phyloP scores from a whole-genome alignment of 1,284 basidiomycete species.

The Chalciporus sp. region DNA sequence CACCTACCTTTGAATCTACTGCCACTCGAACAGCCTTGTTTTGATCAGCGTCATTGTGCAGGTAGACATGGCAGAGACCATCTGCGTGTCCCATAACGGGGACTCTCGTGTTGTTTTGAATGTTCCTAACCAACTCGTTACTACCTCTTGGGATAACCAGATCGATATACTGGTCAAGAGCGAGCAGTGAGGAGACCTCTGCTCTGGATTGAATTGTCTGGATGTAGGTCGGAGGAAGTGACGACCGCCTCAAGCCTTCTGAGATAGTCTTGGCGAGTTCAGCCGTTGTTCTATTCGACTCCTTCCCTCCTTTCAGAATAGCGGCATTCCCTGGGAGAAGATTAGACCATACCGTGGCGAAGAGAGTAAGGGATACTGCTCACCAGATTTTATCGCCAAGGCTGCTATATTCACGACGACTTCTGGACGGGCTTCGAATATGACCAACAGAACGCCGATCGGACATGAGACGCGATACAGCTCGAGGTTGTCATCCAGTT shows the following conservation, averaged over 20 bases:
- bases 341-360: conserved; percentile 5
- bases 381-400: conserved; percentile 95
- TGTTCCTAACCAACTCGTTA: conserved; percentile 86
- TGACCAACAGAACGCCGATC: conserved; percentile 94
- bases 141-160: conserved; percentile 96
- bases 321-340: conserved; percentile 79
- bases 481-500: conserved; percentile 85
- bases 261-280: conserved; percentile 83
- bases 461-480: conserved; percentile 95
- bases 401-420: conserved; percentile 98
- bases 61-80: conserved; percentile 87
- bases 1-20: conserved; percentile 87
- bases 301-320: conserved; percentile 96
- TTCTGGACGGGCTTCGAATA: conserved; percentile 97
- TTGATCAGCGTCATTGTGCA: conserved; percentile 82
- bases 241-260: conserved; percentile 71
- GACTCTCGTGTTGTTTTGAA: conserved; percentile 90
- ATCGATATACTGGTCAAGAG: conserved; percentile 92
- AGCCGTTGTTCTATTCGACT: conserved; percentile 79
- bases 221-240: conserved; percentile 80
- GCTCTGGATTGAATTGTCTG: conserved; percentile 93
- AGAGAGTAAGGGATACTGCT: conserved; percentile 22
- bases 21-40: conserved; percentile 82
- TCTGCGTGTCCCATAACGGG: conserved; percentile 99
- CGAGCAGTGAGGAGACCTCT: conserved; percentile 86